These are phyloP conservation scores for Cryptosporidium bovis DNA, from an alignment of 169 alveolate genomes.

Conservation along the genomic window DNA sequence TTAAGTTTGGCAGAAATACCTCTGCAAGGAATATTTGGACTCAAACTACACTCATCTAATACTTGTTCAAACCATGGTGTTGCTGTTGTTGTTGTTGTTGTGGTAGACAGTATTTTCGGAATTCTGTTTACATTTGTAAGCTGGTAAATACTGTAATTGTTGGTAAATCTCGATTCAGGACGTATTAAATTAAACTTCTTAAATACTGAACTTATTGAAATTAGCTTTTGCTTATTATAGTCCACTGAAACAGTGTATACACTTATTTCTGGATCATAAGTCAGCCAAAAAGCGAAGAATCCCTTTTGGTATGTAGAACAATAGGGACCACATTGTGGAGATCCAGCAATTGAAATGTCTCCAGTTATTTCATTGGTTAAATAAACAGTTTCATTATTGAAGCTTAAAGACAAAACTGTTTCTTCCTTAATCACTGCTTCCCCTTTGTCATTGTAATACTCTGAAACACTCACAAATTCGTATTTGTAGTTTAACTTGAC, in stretches of 20 bases:
- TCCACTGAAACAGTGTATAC: slow-evolving; percentile 24
- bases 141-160: slow-evolving; percentile 24
- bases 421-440: not conserved
- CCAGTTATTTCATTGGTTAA: slow-evolving; percentile 16
- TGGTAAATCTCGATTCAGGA: not conserved
- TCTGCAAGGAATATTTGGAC: slow-evolving; percentile 27
- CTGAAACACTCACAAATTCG: slow-evolving; percentile 6
- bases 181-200: not conserved
- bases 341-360: not conserved
- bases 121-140: slow-evolving; percentile 14
- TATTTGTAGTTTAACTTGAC: slow-evolving; percentile 6
- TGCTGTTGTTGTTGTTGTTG: slow-evolving; percentile 60
- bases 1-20: slow-evolving; percentile 8
- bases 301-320: slow-evolving; percentile 68
- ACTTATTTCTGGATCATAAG: slow-evolving; percentile 10
- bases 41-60: slow-evolving; percentile 32
- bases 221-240: slow-evolving; percentile 15
- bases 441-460: not conserved
- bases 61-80: slow-evolving; percentile 59
- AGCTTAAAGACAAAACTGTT: slow-evolving; percentile 14
- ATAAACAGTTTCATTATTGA: slow-evolving; percentile 22
- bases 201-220: not conserved
- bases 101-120: slow-evolving; percentile 31
- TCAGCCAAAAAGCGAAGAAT: slow-evolving; percentile 55
- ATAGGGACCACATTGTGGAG: slow-evolving; percentile 74